These are phyloP conservation scores for Lepiota brunneoincarnata DNA, from an alignment of 768 basidiomycete genomes.

Conservation along the genomic window DNA sequence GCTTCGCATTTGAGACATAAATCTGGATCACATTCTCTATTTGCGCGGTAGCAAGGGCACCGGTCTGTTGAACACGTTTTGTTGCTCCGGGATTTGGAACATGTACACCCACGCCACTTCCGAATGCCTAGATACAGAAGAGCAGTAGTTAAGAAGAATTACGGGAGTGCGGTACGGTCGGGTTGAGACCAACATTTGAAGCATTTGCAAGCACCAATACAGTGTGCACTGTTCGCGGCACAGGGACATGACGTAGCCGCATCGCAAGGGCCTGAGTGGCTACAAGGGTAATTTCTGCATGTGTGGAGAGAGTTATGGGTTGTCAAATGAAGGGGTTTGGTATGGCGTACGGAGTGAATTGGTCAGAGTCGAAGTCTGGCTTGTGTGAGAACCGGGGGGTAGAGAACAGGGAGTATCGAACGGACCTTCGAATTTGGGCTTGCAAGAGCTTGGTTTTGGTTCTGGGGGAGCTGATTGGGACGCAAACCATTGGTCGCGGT, in stretches of 20 bases:
- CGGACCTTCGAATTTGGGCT: conserved; percentile 5
- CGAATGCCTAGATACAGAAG: conserved; percentile 31
- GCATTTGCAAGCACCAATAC: conserved; percentile 49
- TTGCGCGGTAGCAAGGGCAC: conserved; percentile 35
- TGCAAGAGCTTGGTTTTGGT: not conserved
- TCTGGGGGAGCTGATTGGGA: not conserved
- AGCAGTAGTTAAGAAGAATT: conserved; percentile 12
- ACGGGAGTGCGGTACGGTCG: not conserved
- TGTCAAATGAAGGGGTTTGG: not conserved
- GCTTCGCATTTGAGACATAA: conserved; percentile 44
- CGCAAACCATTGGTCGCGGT: conserved; percentile 16
- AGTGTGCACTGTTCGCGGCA: conserved; percentile 34
- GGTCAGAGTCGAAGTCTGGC: conserved; percentile 4
- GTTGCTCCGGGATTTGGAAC: conserved; percentile 13
- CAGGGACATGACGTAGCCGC: conserved; percentile 37
- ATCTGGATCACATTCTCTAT: conserved; percentile 54
- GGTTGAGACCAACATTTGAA: conserved; percentile 32
- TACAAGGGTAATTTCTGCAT: conserved; percentile 35
- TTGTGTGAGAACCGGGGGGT: not conserved
- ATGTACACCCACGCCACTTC: conserved; percentile 38
- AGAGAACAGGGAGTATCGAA: not conserved
- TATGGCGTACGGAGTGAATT: conserved; percentile 11
- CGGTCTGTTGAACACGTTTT: conserved; percentile 17
- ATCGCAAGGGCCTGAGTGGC: conserved; percentile 48
- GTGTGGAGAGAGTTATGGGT: not conserved